Evolutionary conservation across 768 basidiomycete genomes (phyloP), one percentile per base, ranked within the genome.

Genomic region (Clitopilus hobsonii): DNA sequence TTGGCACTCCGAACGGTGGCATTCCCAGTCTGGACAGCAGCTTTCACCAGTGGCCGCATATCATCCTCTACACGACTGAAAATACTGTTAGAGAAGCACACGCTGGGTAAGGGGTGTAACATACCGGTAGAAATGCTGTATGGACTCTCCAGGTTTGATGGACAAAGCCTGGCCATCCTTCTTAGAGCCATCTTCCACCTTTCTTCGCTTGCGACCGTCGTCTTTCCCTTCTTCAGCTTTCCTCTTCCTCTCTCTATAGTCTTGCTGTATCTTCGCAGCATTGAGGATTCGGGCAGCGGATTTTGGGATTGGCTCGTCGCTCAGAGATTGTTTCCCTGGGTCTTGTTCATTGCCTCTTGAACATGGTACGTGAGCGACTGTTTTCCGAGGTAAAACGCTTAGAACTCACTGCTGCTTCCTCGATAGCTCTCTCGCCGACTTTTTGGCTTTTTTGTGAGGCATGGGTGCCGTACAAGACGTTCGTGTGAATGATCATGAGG

Each of bases 91-190:
- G 22, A 23, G 36, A 49, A 24, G 24, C 6, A n/a, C 38, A 4
- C 20, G 24, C 24, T 57, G 25, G 53, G 36, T 38, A 29, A n/a
- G 18, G 49, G 27, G 30, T 41, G 24, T 26, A 29, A 67, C 81
- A 51, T 60, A 89, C 89, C 82, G 75, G 66, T 90, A 87, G 67
- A 91, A 92, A 70, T 89, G 85, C 53, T 80, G 76, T 52, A 91
- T 76, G 0, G 88, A 84, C 67, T 92, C 90, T 41, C 85, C 83
- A 0, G 82, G 81, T 54, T 78, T 74, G 25, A 89, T 89, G 47
- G 62, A 71, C 36, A 85, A 63, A 6, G 56, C 57, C 36, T 61
- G 55, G 11, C 38, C 30, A 22, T 18, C 50, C 55, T 64, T 58
- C 56, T 60, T 64, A 50, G 49, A 23, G 38, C 58, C 20, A 52